These are phyloP conservation scores for Piper betle DNA, from an alignment of 164 flowering plant species.

Conservation along the genomic window DNA sequence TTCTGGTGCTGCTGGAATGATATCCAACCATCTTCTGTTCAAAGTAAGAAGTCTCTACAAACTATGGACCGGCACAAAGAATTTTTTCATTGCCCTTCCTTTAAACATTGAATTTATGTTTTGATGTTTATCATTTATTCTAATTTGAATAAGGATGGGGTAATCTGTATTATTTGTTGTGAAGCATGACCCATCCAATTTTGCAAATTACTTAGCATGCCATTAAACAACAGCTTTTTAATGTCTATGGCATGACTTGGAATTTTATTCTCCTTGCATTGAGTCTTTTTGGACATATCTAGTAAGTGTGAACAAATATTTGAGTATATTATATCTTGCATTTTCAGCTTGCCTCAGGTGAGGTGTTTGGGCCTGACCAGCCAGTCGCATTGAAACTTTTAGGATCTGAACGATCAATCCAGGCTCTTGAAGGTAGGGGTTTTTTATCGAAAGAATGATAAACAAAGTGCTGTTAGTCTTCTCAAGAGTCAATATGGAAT, in stretches of 20 bases:
- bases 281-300: neutral
- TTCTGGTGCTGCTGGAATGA: slow-evolving; percentile 98
- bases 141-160: too few relatives aligned
- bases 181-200: too few relatives aligned
- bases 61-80: neutral
- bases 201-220: too few relatives aligned
- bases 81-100: neutral
- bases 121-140: too few relatives aligned
- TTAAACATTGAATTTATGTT: too few relatives aligned
- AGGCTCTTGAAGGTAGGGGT: slow-evolving; percentile 79
- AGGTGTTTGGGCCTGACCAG: slow-evolving; percentile 85
- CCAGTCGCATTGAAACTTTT: slow-evolving; percentile 77
- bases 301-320: neutral
- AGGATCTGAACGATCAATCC: slow-evolving; percentile 78
- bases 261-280: neutral
- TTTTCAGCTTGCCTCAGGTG: slow-evolving; percentile 88
- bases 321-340: slow-evolving; percentile 6
- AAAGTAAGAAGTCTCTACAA: slow-evolving; percentile 39
- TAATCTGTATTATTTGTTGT: too few relatives aligned
- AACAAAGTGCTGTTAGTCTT: neutral
- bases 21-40: slow-evolving; percentile 90
- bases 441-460: neutral
- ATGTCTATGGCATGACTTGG: neutral
- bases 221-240: too few relatives aligned
- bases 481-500: neutral